Base-by-base conservation (phyloP, 2,329 filamentous ascomycete genomes). In the Fonsecaea pedrosoi region DNA sequence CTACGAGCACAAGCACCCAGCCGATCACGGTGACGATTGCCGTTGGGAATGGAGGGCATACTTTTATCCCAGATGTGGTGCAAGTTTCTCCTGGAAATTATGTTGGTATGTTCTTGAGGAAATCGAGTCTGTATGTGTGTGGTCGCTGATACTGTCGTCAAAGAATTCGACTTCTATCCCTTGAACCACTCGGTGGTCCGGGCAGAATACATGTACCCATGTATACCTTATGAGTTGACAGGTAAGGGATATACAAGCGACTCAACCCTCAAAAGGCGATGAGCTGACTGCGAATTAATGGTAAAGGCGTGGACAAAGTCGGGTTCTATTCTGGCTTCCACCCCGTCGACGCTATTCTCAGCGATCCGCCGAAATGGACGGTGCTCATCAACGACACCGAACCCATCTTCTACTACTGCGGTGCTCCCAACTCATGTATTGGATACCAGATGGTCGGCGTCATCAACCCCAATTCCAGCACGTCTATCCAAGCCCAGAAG, bases 361-460 rank as follows among this genome's bases (percentile, higher is more conserved):
- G 80, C 30, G 77, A 84, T 74, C 72, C 78, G 3, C 79, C 79
- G n/a, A 80, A 74, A 15, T 80, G 76, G 75, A 76, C 74, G 2
- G 62, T 82, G 25, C 72, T 71, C 2, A 80, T 91, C 65, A 90
- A 90, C 71, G 81, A 88, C 70, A 89, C 87, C 0, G 76, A 84
- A 25, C 89, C 90, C 0, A 84, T 88, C 13, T 91, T 89, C 75
- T 91, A 86, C 77, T 92, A 92, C 75, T 92, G 89, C 70, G 86
- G 88, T 0, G 89, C 89, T 0, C 84, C 86, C 0, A 83, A 81
- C 0, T 91, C 89, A 1, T 94, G 91, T 73, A 82, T 83, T 2
- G 76, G 79, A 2, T 84, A 89, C 50, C 83, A 86, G 30, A 94
- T 94, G 91, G 84, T 94, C 13, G 91, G 90, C 2, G 89, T 86